These are phyloP conservation scores for Didymella pomorum DNA, from an alignment of 2,329 filamentous ascomycete genomes.

Conservation along the genomic window DNA sequence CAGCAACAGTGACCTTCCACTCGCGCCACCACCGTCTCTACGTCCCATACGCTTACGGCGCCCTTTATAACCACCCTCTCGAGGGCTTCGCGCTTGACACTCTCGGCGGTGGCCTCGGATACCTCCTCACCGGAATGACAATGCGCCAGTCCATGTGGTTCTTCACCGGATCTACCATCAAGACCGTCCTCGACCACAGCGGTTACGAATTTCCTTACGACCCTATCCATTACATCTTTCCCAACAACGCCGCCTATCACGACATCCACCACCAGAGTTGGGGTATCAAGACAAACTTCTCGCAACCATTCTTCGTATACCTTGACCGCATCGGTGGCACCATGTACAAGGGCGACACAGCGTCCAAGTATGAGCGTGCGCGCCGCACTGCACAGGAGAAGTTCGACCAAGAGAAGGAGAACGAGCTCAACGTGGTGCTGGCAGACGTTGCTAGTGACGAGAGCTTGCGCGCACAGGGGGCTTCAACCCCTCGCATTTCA, in stretches of 20 bases:
- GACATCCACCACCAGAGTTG: constrained; percentile 99
- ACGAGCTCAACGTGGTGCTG: constrained; percentile 28
- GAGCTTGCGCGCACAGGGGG: constrained; percentile 35
- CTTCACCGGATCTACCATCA: constrained; percentile 88
- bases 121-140: constrained; percentile 83
- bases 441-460: constrained; percentile 34
- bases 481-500: constrained; percentile 50
- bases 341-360: constrained; percentile 74
- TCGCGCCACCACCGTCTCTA: constrained; percentile 96
- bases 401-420: constrained; percentile 59
- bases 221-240: constrained; percentile 87
- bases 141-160: constrained; percentile 86
- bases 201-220: constrained; percentile 97
- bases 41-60: constrained; percentile 96
- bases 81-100: constrained; percentile 96
- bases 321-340: constrained; percentile 88
- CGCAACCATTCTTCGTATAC: constrained; percentile 92
- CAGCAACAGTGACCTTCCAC: constrained; percentile 77
- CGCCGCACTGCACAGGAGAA: constrained; percentile 65
- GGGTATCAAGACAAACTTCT: constrained; percentile 97
- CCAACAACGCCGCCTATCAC: constrained; percentile 96
- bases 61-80: constrained; percentile 94
- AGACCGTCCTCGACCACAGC: constrained; percentile 97
- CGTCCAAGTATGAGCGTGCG: constrained; percentile 65
- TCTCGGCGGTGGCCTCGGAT: constrained; percentile 82